Evolutionary conservation across 1,284 basidiomycete species (phyloP).

Genomic region (Cryptococcus jaspeensis): DNA sequence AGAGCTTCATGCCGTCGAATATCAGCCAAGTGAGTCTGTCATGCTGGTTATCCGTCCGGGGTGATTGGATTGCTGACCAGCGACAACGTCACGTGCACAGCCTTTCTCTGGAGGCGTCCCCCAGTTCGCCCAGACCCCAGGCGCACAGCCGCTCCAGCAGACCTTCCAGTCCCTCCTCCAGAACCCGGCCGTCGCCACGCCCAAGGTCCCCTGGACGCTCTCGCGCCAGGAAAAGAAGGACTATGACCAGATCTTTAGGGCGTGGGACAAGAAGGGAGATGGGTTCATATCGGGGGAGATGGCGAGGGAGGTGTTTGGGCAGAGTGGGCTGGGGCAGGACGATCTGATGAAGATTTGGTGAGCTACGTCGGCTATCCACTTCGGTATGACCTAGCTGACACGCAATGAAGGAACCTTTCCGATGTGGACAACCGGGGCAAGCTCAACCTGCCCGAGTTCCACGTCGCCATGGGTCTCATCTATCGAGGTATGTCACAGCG

Average conservation of each 20-base stretch:
- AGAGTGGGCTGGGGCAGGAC: slow-evolving; percentile 83
- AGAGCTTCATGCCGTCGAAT: slow-evolving; percentile 70
- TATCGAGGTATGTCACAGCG: slow-evolving; percentile 73
- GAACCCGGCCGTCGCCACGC: slow-evolving; percentile 66
- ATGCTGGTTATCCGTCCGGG: not conserved
- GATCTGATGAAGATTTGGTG: slow-evolving; percentile 94
- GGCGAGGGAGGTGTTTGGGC: slow-evolving; percentile 91
- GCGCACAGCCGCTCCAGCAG: slow-evolving; percentile 57
- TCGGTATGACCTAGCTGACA: slow-evolving; percentile 6
- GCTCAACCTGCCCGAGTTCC: slow-evolving; percentile 93
- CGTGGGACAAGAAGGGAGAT: slow-evolving; percentile 81
- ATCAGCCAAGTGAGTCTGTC: slow-evolving; percentile 42
- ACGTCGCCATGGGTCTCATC: slow-evolving; percentile 98
- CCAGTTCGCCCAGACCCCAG: slow-evolving; percentile 57
- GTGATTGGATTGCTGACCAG: not conserved
- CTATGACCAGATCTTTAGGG: slow-evolving; percentile 94
- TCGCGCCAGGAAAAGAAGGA: slow-evolving; percentile 91
- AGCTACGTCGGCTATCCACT: slow-evolving; percentile 36
- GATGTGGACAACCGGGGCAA: slow-evolving; percentile 89
- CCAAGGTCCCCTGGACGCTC: slow-evolving; percentile 84
- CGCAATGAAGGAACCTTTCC: slow-evolving; percentile 68
- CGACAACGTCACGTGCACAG: slow-evolving; percentile 11
- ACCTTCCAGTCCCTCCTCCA: slow-evolving; percentile 56
- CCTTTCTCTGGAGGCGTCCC: slow-evolving; percentile 53
- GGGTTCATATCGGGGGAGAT: slow-evolving; percentile 80